phyloP scores from a whole-genome alignment of 805 yeast species.

The Tetrapisispora namnaoensis region DNA sequence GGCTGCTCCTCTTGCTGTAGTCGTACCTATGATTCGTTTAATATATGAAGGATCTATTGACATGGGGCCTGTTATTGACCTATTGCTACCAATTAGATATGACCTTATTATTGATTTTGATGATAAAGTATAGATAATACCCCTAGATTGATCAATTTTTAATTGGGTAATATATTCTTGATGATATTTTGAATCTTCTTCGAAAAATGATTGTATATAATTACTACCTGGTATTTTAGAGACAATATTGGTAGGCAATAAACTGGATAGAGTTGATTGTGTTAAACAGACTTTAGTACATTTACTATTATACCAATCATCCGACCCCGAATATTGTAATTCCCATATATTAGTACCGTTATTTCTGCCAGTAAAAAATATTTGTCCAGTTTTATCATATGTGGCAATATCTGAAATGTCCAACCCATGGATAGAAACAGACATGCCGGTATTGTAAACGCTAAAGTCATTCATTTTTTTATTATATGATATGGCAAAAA shows the following conservation, averaged over 20 bases:
- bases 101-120: constrained; percentile 74
- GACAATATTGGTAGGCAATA: constrained; percentile 37
- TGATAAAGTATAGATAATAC: constrained; percentile 70
- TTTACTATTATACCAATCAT: constrained; percentile 78
- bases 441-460: constrained; percentile 73
- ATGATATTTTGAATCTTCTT: constrained; percentile 24
- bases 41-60: constrained; percentile 31
- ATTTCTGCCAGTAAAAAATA: constrained; percentile 74
- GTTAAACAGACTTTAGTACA: constrained; percentile 80
- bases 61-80: constrained; percentile 34
- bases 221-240: constrained; percentile 31
- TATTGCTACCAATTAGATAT: constrained; percentile 39
- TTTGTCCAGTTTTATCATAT: constrained; percentile 58
- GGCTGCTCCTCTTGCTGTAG: constrained; percentile 42
- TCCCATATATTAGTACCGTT: constrained; percentile 83
- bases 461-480: constrained; percentile 41
- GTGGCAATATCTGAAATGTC: constrained; percentile 54
- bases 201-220: constrained; percentile 29
- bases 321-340: constrained; percentile 68
- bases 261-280: constrained; percentile 45
- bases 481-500: constrained; percentile 59
- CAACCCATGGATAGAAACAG: constrained; percentile 70
- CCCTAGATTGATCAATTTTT: constrained; percentile 67
- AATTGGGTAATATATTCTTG: constrained; percentile 58
- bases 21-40: constrained; percentile 33